Conservation (phyloP, 345 rosid genomes). For the Bruguiera parviflora region DNA sequence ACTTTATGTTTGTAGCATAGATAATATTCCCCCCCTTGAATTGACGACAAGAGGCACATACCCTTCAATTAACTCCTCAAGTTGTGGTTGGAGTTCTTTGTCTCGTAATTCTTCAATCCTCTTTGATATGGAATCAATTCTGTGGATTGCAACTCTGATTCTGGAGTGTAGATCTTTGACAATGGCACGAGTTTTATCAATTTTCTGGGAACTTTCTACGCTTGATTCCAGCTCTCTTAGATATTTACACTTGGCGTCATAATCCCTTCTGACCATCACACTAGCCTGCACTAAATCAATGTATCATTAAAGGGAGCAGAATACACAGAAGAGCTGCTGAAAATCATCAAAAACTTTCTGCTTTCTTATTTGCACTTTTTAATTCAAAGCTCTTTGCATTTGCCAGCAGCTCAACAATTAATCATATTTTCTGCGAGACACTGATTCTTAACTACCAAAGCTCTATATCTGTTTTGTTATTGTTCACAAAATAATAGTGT, state of each 20-base stretch:
- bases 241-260: constrained; percentile 56
- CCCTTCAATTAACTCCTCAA: constrained; percentile 95
- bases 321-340: not conserved
- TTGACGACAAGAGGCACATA: constrained; percentile 23
- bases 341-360: too few species aligned
- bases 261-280: constrained; percentile 61
- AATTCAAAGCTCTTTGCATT: too few species aligned
- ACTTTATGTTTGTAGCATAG: not conserved
- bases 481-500: too few species aligned
- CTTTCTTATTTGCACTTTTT: too few species aligned
- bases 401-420: too few species aligned
- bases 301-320: not conserved
- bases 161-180: constrained; percentile 94
- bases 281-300: constrained; percentile 55
- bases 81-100: constrained; percentile 94
- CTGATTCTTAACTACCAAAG: too few species aligned
- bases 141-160: constrained; percentile 86
- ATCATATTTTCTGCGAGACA: too few species aligned
- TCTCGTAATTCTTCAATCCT: constrained; percentile 89
- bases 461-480: too few species aligned
- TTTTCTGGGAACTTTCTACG: constrained; percentile 44
- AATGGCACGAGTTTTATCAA: constrained; percentile 79
- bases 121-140: constrained; percentile 83
- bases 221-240: constrained; percentile 74
- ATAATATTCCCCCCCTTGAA: not conserved